These are phyloP conservation scores for Warburgia ugandensis DNA, from an alignment of 164 flowering plant species.

Conservation along the genomic window DNA sequence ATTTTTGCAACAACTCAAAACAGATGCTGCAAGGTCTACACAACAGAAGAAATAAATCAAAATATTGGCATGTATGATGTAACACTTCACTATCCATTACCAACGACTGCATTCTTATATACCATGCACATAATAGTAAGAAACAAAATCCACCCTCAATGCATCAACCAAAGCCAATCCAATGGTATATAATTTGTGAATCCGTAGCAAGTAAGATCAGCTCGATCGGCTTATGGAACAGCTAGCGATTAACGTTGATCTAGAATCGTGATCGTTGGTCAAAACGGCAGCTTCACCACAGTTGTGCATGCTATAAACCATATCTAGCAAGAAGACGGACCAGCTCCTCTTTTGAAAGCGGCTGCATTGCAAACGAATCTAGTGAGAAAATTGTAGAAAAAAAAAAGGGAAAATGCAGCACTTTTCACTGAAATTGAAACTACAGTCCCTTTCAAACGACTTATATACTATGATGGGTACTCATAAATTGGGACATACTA, in stretches of 20 bases:
- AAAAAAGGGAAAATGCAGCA: no score
- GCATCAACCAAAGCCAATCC: not conserved
- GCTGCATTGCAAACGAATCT: slow-evolving; percentile 3
- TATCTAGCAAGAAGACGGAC: slow-evolving; percentile 9
- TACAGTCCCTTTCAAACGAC: no score
- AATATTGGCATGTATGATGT: no score
- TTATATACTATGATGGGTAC: no score
- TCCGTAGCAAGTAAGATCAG: not conserved
- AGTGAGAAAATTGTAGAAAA: not conserved
- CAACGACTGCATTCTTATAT: no score
- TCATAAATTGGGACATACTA: no score
- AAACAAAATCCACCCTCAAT: not conserved
- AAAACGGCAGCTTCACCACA: not conserved
- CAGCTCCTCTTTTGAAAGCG: slow-evolving; percentile 8
- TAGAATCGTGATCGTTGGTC: not conserved
- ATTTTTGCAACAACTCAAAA: no score
- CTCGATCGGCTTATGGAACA: not conserved
- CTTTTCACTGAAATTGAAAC: no score
- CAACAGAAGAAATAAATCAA: no score
- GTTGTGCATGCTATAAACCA: slow-evolving; percentile 3
- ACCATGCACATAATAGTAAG: no score
- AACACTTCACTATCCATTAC: no score
- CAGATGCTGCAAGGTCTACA: no score
- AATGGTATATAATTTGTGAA: not conserved
- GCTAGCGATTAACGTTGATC: not conserved